Base-by-base conservation (phyloP, 1,139 yeast genomes). In the Debaryomycetaceae sp. region DNA sequence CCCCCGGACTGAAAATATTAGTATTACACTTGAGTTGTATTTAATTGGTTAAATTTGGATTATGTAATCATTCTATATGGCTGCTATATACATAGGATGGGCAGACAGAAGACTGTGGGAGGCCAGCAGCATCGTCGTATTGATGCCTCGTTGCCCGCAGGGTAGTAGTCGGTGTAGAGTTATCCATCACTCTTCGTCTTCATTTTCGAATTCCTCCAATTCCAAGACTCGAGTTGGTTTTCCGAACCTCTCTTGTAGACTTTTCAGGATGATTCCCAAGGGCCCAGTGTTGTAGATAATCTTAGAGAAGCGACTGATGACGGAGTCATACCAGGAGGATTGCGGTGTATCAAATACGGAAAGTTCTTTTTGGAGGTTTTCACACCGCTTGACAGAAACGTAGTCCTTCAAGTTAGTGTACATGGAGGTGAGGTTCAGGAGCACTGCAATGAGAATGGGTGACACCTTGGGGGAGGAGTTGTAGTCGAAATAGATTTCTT, bases 251-350 rank as follows among this genome's bases (percentile, higher is more conserved):
- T 71, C 77, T 14, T 53, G 48, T 30, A 72, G 49, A 1, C 68
- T 69, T 50, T 70, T 70, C 42, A 68, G 74, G 15, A 72, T 50
- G 16, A 72, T 57, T 4, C 76, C 78, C 35, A 72, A 53, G 1
- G 78, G 78, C 0, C 77, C 77, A 38, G 55, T 57, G 39, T 59
- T 52, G 49, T 70, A 70, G 24, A 72, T 64, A 38, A 70, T 68
- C 43, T 60, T 66, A 40, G 73, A 63, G 49, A 67, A 63, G 31
- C 71, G 53, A 39, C 56, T 59, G 17, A 70, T 53, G 17, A 63
- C 47, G 17, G 58, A 53, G 34, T 65, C 69, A 48, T 70, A 70
- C 74, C 74, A 70, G 5, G 57, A 46, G 3, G 41, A 40, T 18
- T 52, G 53, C 17, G 49, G 54, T 7, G 52, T 34, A 9, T 63